These are phyloP conservation scores for Saprolegnia diclina DNA, from an alignment of 352 stramenopile genomes.

Conservation along the genomic window DNA sequence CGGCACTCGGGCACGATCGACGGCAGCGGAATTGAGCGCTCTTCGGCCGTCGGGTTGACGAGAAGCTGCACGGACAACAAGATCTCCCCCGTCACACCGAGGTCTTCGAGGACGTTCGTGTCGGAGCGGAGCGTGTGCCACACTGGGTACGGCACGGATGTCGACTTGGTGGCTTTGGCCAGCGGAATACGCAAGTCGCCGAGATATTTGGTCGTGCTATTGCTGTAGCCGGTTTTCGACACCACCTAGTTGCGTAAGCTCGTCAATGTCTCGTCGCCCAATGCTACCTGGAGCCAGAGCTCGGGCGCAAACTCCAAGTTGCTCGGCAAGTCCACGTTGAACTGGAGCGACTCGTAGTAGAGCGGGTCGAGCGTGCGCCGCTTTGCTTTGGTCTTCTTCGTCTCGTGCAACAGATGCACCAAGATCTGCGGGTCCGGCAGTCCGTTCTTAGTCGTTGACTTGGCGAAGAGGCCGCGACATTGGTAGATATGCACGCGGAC, in stretches of 20 bases:
- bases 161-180: conserved; percentile 38
- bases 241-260: conserved; percentile 22
- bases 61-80: conserved; percentile 64
- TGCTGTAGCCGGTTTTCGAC: conserved; percentile 27
- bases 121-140: conserved; percentile 41
- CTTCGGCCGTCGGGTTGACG: conserved; percentile 38
- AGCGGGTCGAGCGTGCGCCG: conserved; percentile 65
- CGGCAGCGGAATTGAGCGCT: conserved; percentile 31
- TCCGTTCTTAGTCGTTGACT: conserved; percentile 35
- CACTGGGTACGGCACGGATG: conserved; percentile 41
- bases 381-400: conserved; percentile 41
- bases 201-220: conserved; percentile 25
- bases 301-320: conserved; percentile 57
- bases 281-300: conserved; percentile 62
- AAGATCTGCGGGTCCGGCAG: conserved; percentile 68
- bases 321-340: conserved; percentile 45
- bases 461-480: conserved; percentile 45
- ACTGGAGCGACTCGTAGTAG: conserved; percentile 77
- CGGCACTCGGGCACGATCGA: conserved; percentile 45
- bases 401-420: conserved; percentile 62
- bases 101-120: conserved; percentile 33
- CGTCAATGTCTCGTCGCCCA: too few species aligned
- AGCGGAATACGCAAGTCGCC: conserved; percentile 50
- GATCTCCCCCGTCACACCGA: conserved; percentile 34
- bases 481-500: conserved; percentile 85